These are phyloP conservation scores for Amorphotheca resinae DNA, from an alignment of 495 filamentous ascomycete genomes.

Conservation along the genomic window DNA sequence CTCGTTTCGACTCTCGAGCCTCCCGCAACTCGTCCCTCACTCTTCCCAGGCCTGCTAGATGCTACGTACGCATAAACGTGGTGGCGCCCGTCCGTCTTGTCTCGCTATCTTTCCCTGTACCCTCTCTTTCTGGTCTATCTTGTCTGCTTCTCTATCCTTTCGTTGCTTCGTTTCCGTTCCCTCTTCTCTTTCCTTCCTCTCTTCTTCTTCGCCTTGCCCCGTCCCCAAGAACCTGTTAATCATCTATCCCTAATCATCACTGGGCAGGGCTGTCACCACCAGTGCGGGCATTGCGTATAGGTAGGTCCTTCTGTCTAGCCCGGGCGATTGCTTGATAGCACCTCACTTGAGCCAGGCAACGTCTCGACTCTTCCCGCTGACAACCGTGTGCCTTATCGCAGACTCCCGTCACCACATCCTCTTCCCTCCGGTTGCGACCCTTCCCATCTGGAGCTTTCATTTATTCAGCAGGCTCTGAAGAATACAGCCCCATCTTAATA, in stretches of 20 bases:
- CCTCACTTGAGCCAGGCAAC: slow-evolving; percentile 24
- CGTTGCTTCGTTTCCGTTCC: slow-evolving; percentile 2
- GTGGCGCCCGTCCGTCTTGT: no score
- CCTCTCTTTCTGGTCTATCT: no score
- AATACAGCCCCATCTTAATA: slow-evolving; percentile 14
- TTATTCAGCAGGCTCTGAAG: slow-evolving; percentile 49
- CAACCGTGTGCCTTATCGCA: slow-evolving; percentile 26
- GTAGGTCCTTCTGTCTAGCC: slow-evolving; percentile 34
- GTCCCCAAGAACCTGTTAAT: no score
- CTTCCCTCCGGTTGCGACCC: slow-evolving; percentile 18
- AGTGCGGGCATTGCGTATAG: slow-evolving; percentile 38
- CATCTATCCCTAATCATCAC: slow-evolving; percentile 18
- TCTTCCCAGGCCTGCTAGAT: no score
- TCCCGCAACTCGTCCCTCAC: no score
- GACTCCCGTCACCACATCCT: slow-evolving; percentile 18
- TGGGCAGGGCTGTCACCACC: slow-evolving; percentile 24
- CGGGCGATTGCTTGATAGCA: slow-evolving; percentile 25
- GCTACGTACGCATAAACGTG: no score
- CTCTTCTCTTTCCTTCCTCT: slow-evolving; percentile 1
- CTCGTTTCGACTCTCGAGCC: no score
- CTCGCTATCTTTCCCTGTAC: no score
- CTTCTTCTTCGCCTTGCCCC: no score
- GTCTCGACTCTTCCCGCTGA: slow-evolving; percentile 15
- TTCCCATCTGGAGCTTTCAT: slow-evolving; percentile 23
- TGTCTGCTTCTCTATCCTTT: no score